Evolutionary conservation across 2,329 filamentous ascomycete species (phyloP).

Genomic region (Penicillium sp.): DNA sequence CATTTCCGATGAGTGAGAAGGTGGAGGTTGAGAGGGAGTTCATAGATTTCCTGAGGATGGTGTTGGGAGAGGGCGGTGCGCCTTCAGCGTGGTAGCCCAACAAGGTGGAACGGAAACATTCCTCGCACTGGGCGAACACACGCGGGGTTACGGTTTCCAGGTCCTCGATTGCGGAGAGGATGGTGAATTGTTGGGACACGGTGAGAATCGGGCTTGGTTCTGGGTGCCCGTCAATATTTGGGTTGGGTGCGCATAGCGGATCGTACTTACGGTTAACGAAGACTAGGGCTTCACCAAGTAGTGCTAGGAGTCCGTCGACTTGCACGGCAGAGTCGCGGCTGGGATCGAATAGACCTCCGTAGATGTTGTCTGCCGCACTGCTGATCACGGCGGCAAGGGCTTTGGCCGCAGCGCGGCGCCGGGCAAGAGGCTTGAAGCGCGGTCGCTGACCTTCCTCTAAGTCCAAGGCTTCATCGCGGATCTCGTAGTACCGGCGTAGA

Average conservation of each 20-base stretch:
- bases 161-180: slow-evolving; percentile 75
- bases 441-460: slow-evolving; percentile 38
- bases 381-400: slow-evolving; percentile 77
- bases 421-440: slow-evolving; percentile 50
- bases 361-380: slow-evolving; percentile 83
- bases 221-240: slow-evolving; percentile 22
- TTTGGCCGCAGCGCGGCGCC: slow-evolving; percentile 65
- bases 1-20: slow-evolving; percentile 68
- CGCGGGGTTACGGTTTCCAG: slow-evolving; percentile 68
- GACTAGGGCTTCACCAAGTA: slow-evolving; percentile 77
- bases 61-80: slow-evolving; percentile 55
- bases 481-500: slow-evolving; percentile 79
- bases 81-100: slow-evolving; percentile 43
- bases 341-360: slow-evolving; percentile 81
- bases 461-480: slow-evolving; percentile 64
- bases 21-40: slow-evolving; percentile 52
- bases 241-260: neutral
- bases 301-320: slow-evolving; percentile 75
- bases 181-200: slow-evolving; percentile 65
- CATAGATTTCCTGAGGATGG: slow-evolving; percentile 59
- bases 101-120: slow-evolving; percentile 71
- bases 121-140: slow-evolving; percentile 68
- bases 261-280: slow-evolving; percentile 58
- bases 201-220: slow-evolving; percentile 58
- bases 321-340: slow-evolving; percentile 76